phyloP scores from a whole-genome alignment of 208 protist genomes.

The Phytomonas sp. region DNA sequence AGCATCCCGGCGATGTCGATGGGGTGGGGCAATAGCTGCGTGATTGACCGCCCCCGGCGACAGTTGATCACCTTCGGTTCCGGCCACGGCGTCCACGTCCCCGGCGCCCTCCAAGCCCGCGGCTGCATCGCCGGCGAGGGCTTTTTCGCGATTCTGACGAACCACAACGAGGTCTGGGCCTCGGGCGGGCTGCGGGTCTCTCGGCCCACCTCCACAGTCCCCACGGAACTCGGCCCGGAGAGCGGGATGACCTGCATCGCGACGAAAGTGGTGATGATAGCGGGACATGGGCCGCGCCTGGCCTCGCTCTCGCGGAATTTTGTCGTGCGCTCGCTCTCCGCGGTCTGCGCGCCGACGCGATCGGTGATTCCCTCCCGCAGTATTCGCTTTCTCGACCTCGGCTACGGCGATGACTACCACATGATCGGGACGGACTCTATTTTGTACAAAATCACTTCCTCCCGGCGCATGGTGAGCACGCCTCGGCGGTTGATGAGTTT shows the following conservation, averaged over 20 bases:
- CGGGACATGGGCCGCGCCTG: constrained; percentile 59
- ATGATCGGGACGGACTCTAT: constrained; percentile 82
- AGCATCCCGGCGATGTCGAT: constrained; percentile 87
- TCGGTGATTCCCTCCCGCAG: constrained; percentile 71
- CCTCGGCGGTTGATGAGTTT: constrained; percentile 80
- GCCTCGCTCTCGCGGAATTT: constrained; percentile 65
- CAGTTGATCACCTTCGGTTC: constrained; percentile 77
- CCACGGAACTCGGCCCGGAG: constrained; percentile 43
- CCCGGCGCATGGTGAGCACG: constrained; percentile 57
- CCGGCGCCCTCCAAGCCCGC: constrained; percentile 53
- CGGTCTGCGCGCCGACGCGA: constrained; percentile 52
- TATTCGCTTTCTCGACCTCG: constrained; percentile 68
- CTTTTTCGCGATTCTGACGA: constrained; percentile 83
- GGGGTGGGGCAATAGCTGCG: constrained; percentile 75
- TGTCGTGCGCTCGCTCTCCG: constrained; percentile 71
- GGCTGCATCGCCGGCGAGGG: constrained; percentile 78
- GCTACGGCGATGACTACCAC: constrained; percentile 79
- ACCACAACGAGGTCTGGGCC: constrained; percentile 80
- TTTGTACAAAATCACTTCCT: constrained; percentile 80
- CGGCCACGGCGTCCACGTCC: constrained; percentile 58
- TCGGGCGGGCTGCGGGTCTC: constrained; percentile 54
- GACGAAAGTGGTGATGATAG: constrained; percentile 57
- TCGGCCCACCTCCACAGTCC: constrained; percentile 26
- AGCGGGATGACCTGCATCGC: constrained; percentile 64
- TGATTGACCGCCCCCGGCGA: constrained; percentile 63